Evolutionary conservation across 1,284 basidiomycete genomes (phyloP), one percentile per base, ranked within the genome.

Genomic region (Boletellus deceptivus): DNA sequence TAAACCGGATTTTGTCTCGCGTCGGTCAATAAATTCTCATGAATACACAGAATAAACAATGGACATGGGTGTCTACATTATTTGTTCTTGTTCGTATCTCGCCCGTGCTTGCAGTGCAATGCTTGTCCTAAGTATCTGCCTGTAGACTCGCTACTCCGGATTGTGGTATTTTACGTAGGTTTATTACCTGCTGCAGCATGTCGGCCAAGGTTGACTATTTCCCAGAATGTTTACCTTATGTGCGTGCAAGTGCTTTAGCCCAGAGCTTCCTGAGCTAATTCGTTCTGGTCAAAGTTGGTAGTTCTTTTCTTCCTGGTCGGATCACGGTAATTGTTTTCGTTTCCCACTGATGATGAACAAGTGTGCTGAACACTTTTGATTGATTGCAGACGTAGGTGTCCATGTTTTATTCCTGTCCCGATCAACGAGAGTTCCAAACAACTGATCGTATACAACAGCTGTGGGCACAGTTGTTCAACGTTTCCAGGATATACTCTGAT

Each of bases 131-230:
- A 43, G 11, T 5, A 3, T 34, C 14, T 2, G 14, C 10, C 9
- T 38, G 7, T 11, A 47, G 46, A 24, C 20, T 18, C 46, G 46
- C 25, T 47, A 47, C n/a, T 40, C 25, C 22, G 46, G 46, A 16
- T 7, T 48, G 17, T 31, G 38, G 9, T 41, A 13, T 34, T 6
- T 34, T 3, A 48, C 41, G 46, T 47, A 47, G 10, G 29, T 20
- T 41, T 6, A 14, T 8, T 17, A 4, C 18, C 9, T 24, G 14
- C 24, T 13, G 20, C 9, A 29, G 14, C 16, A 9, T 14, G 29
- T 13, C 29, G 11, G 29, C 29, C 11, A 11, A 29, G 29, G 29
- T 10, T 29, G 1, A 29, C 6, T 5, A 1, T 25, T 25, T n/a
- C 10, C 8, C 16, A 41, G 38, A 22, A 41, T 29, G 14, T 48